Evolutionary conservation across 192 early-diverging fungal genomes (phyloP).

Genomic region (Mortierella antarctica): DNA sequence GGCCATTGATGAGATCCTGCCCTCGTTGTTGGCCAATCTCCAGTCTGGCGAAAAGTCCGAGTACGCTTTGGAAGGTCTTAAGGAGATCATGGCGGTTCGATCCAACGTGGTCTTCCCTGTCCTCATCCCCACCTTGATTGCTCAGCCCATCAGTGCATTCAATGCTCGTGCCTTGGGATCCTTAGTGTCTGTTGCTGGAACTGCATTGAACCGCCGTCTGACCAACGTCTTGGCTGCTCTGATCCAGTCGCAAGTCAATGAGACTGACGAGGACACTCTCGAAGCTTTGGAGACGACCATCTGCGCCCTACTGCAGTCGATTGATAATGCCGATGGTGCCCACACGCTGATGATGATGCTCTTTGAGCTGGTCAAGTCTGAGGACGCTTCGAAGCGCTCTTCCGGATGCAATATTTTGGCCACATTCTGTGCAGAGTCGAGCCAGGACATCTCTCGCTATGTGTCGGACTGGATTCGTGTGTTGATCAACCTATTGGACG

Average conservation of each 20-base stretch:
- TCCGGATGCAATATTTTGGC: slow-evolving; percentile 72
- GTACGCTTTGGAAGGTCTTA: slow-evolving; percentile 93
- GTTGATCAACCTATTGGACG: slow-evolving; percentile 79
- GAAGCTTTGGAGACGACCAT: slow-evolving; percentile 81
- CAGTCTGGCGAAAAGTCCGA: slow-evolving; percentile 66
- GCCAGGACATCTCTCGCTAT: slow-evolving; percentile 71
- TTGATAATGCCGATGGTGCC: slow-evolving; percentile 87
- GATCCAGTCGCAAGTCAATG: slow-evolving; percentile 78
- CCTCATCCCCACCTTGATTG: slow-evolving; percentile 94
- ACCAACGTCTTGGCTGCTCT: slow-evolving; percentile 83
- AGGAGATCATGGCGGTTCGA: slow-evolving; percentile 98
- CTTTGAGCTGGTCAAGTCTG: slow-evolving; percentile 74
- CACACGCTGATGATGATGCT: slow-evolving; percentile 82
- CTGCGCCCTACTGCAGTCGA: slow-evolving; percentile 74
- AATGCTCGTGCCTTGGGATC: slow-evolving; percentile 92
- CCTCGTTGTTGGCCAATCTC: slow-evolving; percentile 86
- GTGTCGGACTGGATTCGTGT: slow-evolving; percentile 84
- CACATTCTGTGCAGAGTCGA: slow-evolving; percentile 73
- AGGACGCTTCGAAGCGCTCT: slow-evolving; percentile 60
- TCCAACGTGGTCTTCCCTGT: slow-evolving; percentile 98
- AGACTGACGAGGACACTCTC: slow-evolving; percentile 70
- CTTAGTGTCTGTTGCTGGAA: slow-evolving; percentile 90
- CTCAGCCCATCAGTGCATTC: slow-evolving; percentile 88
- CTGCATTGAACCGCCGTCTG: slow-evolving; percentile 85
- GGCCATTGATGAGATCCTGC: slow-evolving; percentile 94